Evolutionary conservation across 352 stramenopile species (phyloP), one percentile per base, ranked within the genome.

Genomic region (Pythium periplocum): DNA sequence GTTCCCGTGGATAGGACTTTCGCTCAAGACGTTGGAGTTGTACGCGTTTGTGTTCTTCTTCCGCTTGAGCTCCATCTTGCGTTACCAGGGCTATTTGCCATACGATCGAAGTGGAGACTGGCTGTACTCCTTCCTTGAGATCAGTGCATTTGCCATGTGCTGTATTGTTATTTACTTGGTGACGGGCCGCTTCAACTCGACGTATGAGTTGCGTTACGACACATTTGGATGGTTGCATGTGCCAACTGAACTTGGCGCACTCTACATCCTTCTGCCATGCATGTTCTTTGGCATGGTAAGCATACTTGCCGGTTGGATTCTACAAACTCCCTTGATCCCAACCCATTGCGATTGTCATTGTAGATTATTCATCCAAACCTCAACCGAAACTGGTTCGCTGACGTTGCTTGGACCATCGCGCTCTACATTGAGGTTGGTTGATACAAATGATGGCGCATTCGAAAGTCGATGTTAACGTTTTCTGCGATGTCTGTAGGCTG

Each of bases 1-100:
- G 17, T 26, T 26, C 17, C 17, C 17, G 17, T 26, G 17, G 17
- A 26, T 45, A 57, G 90, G 90, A 1, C 68, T 99, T 7, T 98
- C 94, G 39, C 66, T 98, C 32, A 99, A 99, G 82, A 99, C 95
- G 35, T 65, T 99, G 69, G 89, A 99, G 73, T 71, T 98, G 8
- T 99, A 99, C 58, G 84, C 71, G 42, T 86, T 98, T 30, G 91
- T 99, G 37, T 99, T 98, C 69, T 86, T 98, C 66, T 98, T 97
- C 64, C 92, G 97, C 8, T 75, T 99, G 3, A 97, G 93, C 57
- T 98, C 92, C 35, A 98, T 99, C 59, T 78, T 99, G 66, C 86
- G 96, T 40, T 98, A 99, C 75, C 95, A 99, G 69, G 97, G 97
- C 48, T 99, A 99, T 62, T 62, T 93, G 38, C 83, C 83, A 10